phyloP scores from a whole-genome alignment of 208 protist genomes.

The Leishmania arabica region DNA sequence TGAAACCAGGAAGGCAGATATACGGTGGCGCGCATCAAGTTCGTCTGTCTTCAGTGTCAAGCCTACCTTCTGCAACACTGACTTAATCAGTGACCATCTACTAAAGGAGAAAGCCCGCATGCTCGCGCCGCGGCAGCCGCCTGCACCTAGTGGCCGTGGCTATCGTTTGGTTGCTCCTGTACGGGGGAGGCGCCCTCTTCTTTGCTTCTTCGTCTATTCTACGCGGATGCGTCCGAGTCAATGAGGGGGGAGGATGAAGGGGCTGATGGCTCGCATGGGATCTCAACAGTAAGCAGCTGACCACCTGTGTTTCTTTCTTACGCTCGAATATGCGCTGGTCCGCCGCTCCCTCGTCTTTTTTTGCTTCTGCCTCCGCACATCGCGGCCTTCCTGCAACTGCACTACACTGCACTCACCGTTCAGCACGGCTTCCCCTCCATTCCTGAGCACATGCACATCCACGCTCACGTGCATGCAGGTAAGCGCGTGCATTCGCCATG shows the following conservation, averaged over 20 bases:
- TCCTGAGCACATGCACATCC: not conserved
- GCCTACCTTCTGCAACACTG: not conserved
- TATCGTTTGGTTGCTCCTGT: not conserved
- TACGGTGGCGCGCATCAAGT: not conserved
- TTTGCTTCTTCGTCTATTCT: not conserved
- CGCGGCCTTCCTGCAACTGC: not conserved
- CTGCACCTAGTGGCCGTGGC: not conserved
- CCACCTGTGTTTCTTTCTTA: not conserved
- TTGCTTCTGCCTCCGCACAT: not conserved
- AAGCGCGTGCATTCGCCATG: not conserved
- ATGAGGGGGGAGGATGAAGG: too few species aligned
- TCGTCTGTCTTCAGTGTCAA: not conserved
- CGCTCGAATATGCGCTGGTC: not conserved
- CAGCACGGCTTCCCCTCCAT: not conserved
- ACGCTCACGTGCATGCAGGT: not conserved
- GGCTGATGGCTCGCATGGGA: not conserved
- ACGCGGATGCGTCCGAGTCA: not conserved
- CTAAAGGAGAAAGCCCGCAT: not conserved
- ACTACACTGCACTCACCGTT: not conserved
- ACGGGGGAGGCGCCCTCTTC: not conserved
- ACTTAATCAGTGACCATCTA: not conserved
- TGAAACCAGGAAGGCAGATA: not conserved
- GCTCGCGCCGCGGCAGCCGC: not conserved
- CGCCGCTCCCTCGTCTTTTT: not conserved
- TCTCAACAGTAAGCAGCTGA: not conserved